Evolutionary conservation across 1,139 yeast genomes (phyloP), one percentile per base, ranked within the genome.

Genomic region (Diutina sp.): DNA sequence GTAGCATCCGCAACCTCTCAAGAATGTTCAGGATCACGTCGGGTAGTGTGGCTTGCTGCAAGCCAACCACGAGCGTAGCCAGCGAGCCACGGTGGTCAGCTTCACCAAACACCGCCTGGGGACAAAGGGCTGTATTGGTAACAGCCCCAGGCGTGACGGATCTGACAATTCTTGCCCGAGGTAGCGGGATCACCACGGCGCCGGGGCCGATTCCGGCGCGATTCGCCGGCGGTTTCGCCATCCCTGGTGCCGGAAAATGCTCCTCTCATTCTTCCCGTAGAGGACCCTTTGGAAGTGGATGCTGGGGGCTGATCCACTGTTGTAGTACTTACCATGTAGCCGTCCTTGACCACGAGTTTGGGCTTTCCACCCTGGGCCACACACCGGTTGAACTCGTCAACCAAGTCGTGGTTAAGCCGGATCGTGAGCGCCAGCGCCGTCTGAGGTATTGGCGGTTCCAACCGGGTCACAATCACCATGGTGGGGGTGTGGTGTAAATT

Each of bases 351-450:
- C 53, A 50, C 53, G 2, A 50, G 16, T 44, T 50, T 50, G 12
- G 53, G 53, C 21, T 18, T 30, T 6, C n/a, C n/a, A 14, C 53
- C 53, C 18, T 14, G 29, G 44, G 53, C 41, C 53, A 50, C 12
- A 32, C 53, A 50, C 53, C 53, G 41, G 45, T 50, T 50, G 32
- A 50, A 50, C 53, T 50, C 53, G 16, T 50, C 53, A 28, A 50
- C 29, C 53, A 50, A 50, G 18, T 50, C 53, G 32, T 50, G 32
- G 45, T 16, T n/a, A 8, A 50, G 53, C n/a, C 53, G 53, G 18
- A 50, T 18, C 18, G 53, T 50, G 9, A 50, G 44, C 16, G 53
- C 53, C 21, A 38, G 14, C 25, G 45, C 53, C n/a, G 44, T 32
- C 28, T 18, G 41, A 21, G 41, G 44, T 18, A 50, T 38, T 32